These are phyloP conservation scores for Anthracocystis panici-leucophaei DNA, from an alignment of 1,284 basidiomycete species.

Conservation along the genomic window DNA sequence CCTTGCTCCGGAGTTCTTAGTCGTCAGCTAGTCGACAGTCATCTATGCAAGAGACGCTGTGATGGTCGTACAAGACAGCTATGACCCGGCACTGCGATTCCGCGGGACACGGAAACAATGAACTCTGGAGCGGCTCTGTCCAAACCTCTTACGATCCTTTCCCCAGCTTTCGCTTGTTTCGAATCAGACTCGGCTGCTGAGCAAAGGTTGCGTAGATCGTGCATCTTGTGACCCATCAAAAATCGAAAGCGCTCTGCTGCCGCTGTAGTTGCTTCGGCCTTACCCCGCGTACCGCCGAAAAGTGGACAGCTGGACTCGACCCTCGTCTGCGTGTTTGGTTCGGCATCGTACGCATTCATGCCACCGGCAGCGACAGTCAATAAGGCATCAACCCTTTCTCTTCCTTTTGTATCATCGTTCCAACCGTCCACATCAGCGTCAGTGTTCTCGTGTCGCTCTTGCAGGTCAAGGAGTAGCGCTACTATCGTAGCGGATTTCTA, in stretches of 20 bases:
- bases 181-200: slow-evolving; percentile 1
- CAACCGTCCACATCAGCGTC: neutral
- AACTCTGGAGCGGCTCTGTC: too few species aligned
- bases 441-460: neutral
- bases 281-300: slow-evolving; percentile 13
- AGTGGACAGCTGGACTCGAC: neutral
- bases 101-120: slow-evolving; percentile 1
- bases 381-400: too few species aligned
- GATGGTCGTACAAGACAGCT: neutral
- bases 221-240: neutral
- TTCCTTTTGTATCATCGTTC: too few species aligned
- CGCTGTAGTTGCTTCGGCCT: slow-evolving; percentile 2
- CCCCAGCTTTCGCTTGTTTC: neutral
- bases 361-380: too few species aligned
- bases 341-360: neutral
- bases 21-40: neutral
- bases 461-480: neutral
- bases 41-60: neutral
- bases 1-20: neutral
- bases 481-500: neutral
- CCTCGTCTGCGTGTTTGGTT: neutral
- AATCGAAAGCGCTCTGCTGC: neutral
- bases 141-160: neutral
- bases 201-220: slow-evolving; percentile 6
- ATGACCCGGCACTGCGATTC: neutral